A percentile compares a stretch with the other conserved stretches of the same genome.
phyloP scores from a whole-genome alignment of 192 early-diverging fungal genomes.

The Phlyctochytrium planicorne region DNA sequence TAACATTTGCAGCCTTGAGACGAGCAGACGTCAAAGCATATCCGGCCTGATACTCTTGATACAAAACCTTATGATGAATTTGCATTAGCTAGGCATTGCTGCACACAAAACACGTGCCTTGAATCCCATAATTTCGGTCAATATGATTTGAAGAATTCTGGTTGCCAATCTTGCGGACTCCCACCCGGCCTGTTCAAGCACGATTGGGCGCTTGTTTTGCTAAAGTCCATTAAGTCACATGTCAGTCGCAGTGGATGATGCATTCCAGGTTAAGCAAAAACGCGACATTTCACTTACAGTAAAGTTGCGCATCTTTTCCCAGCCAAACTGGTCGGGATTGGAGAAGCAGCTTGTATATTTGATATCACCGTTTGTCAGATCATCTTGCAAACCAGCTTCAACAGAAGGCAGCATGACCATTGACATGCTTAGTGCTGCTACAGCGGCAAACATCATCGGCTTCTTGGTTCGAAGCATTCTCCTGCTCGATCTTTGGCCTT shows the following conservation, averaged over 20 bases:
- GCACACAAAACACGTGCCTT: too few relatives aligned
- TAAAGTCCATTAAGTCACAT: not conserved
- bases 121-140: not conserved
- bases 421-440: too few relatives aligned
- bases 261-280: too few relatives aligned
- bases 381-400: not conserved
- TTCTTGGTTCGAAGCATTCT: too few relatives aligned
- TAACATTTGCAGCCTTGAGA: not conserved
- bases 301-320: not conserved
- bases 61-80: not conserved
- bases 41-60: not conserved
- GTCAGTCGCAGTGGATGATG: too few relatives aligned
- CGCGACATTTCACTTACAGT: not conserved
- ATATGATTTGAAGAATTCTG: not conserved
- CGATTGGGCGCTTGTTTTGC: not conserved
- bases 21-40: not conserved
- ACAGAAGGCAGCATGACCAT: too few relatives aligned
- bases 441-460: too few relatives aligned
- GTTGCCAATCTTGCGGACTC: not conserved
- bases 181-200: not conserved
- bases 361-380: not conserved
- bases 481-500: too few relatives aligned
- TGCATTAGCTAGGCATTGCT: too few relatives aligned
- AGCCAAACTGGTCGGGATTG: not conserved
- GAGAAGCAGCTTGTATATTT: not conserved